Percentiles rank a stretch among this genome's conserved stretches.
These are phyloP conservation scores for Beauveria rudraprayagi DNA, from an alignment of 2,329 filamentous ascomycete species.

Conservation along the genomic window DNA sequence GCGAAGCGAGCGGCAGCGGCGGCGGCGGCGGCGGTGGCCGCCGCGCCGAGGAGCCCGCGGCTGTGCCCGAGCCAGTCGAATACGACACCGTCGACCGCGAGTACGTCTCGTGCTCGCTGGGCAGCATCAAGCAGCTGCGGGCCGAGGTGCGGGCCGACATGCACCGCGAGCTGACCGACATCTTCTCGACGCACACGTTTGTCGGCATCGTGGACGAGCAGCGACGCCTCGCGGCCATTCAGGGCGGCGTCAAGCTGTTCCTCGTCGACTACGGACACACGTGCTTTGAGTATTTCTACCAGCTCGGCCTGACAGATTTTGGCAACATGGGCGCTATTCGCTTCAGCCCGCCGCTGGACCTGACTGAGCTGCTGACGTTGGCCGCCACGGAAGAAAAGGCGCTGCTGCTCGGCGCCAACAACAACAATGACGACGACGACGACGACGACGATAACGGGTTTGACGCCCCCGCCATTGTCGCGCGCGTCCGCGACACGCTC, in stretches of 20 bases:
- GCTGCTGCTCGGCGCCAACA: constrained; percentile 23
- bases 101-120: constrained; percentile 61
- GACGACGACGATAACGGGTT: constrained; percentile 45
- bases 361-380: constrained; percentile 63
- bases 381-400: constrained; percentile 64
- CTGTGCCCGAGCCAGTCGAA: constrained; percentile 44
- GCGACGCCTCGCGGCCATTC: constrained; percentile 82
- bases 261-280: constrained; percentile 87
- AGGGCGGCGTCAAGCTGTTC: constrained; percentile 85
- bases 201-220: constrained; percentile 86
- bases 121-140: constrained; percentile 79
- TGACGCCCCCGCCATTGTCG: constrained; percentile 58
- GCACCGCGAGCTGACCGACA: constrained; percentile 78
- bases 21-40: not conserved
- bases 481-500: constrained; percentile 58
- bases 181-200: constrained; percentile 83
- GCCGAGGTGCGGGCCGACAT: constrained; percentile 71
- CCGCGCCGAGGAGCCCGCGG: constrained; percentile 26
- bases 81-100: constrained; percentile 69
- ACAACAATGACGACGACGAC: constrained; percentile 36
- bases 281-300: constrained; percentile 88
- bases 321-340: constrained; percentile 84
- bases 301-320: constrained; percentile 89
- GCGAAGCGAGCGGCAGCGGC: constrained; percentile 15
- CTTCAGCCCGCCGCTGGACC: constrained; percentile 66